Evolutionary conservation across 805 yeast species (phyloP).

Genomic region (Hanseniaspora nectarophila): DNA sequence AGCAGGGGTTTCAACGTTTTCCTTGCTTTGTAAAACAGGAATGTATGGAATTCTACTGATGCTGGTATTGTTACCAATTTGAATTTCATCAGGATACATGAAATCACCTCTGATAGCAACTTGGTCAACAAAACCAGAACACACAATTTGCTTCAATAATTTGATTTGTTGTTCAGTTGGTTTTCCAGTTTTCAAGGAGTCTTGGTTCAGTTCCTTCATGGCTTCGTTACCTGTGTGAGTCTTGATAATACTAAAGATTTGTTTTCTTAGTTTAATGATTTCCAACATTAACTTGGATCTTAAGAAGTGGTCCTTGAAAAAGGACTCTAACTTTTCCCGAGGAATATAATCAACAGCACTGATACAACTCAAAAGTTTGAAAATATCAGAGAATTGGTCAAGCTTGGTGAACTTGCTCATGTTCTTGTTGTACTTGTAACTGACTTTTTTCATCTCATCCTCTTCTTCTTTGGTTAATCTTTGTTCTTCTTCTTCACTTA

Average conservation of each 20-base stretch:
- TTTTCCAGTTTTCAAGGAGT: slow-evolving; percentile 44
- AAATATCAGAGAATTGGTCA: slow-evolving; percentile 64
- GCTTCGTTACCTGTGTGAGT: slow-evolving; percentile 49
- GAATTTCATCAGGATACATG: slow-evolving; percentile 50
- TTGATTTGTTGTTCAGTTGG: slow-evolving; percentile 61
- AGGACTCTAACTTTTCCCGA: slow-evolving; percentile 33
- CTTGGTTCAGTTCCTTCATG: slow-evolving; percentile 38
- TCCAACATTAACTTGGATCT: slow-evolving; percentile 78
- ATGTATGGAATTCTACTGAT: slow-evolving; percentile 54
- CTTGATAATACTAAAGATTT: slow-evolving; percentile 63
- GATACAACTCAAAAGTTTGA: slow-evolving; percentile 63
- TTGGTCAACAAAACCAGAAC: slow-evolving; percentile 88
- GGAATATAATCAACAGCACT: slow-evolving; percentile 79
- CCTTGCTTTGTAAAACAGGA: slow-evolving; percentile 36
- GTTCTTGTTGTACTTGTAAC: slow-evolving; percentile 46
- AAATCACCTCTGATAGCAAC: slow-evolving; percentile 72
- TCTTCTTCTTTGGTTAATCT: slow-evolving; percentile 26
- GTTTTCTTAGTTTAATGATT: slow-evolving; percentile 66
- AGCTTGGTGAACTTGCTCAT: slow-evolving; percentile 50
- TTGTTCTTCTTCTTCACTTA: slow-evolving; percentile 22
- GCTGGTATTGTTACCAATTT: slow-evolving; percentile 44
- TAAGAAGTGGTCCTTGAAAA: slow-evolving; percentile 51
- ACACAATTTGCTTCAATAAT: slow-evolving; percentile 78
- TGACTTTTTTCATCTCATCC: slow-evolving; percentile 32
- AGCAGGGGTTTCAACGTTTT: slow-evolving; percentile 31